These are phyloP conservation scores for Kentomonas sorsogonicus DNA, from an alignment of 208 protist species.

Conservation along the genomic window DNA sequence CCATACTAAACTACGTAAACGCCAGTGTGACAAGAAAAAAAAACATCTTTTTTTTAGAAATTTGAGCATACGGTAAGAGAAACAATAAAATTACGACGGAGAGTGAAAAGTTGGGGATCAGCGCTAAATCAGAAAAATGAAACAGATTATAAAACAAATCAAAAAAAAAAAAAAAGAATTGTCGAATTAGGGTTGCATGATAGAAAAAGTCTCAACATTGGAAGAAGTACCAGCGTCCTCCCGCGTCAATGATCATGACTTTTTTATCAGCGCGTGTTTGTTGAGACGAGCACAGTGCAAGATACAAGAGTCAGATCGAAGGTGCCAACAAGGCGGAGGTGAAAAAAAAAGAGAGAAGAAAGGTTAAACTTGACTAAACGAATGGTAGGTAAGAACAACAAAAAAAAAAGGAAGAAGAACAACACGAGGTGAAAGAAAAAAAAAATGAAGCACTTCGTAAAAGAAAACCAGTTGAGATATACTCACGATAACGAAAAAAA, in stretches of 20 bases:
- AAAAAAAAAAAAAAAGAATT: conserved; percentile 2
- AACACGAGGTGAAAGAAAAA: background rate
- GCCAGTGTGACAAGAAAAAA: conserved; percentile 68
- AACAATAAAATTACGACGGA: conserved; percentile 65
- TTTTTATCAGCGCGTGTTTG: too few species aligned
- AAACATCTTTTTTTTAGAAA: conserved; percentile 73
- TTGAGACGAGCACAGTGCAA: too few species aligned
- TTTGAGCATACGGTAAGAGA: conserved; percentile 48
- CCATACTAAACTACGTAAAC: conserved; percentile 24
- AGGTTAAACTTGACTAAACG: background rate
- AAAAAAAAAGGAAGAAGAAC: conserved; percentile 7
- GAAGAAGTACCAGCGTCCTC: too few species aligned
- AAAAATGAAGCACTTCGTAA: background rate
- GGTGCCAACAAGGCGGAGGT: too few species aligned
- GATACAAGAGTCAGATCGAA: too few species aligned
- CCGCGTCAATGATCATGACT: too few species aligned
- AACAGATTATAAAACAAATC: background rate
- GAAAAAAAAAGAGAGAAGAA: background rate
- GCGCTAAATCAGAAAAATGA: conserved; percentile 10
- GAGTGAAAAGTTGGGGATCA: too few species aligned
- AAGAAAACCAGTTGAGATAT: background rate
- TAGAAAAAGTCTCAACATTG: too few species aligned
- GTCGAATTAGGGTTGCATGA: background rate
- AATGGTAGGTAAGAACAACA: background rate
- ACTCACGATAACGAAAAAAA: background rate